Evolutionary conservation across 2,329 filamentous ascomycete species (phyloP).

Genomic region (Purpureocillium lavendulum): DNA sequence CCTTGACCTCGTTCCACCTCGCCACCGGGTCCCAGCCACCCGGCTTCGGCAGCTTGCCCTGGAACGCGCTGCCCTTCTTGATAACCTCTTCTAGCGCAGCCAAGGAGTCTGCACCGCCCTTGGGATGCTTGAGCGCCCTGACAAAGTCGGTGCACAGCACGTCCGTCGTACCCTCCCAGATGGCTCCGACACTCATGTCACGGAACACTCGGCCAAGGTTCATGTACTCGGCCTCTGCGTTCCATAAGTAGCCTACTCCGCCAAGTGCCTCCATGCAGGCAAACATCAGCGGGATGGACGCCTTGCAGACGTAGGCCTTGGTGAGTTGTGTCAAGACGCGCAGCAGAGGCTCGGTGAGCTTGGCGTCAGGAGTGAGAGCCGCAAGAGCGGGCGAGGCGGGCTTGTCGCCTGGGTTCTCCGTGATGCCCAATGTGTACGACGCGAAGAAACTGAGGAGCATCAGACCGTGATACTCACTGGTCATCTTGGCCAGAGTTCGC

Average conservation of each 20-base stretch:
- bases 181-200: constrained; percentile 54
- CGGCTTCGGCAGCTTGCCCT: constrained; percentile 14
- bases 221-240: constrained; percentile 52
- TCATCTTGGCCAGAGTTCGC: constrained; percentile 46
- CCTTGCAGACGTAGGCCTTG: constrained; percentile 50
- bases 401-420: constrained; percentile 31
- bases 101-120: constrained; percentile 24
- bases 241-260: constrained; percentile 58
- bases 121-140: constrained; percentile 36
- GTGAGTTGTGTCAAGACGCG: constrained; percentile 50
- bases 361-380: constrained; percentile 22
- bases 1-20: constrained; percentile 32
- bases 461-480: constrained; percentile 45
- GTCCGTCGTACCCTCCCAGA: constrained; percentile 69
- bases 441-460: constrained; percentile 49
- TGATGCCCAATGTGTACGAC: constrained; percentile 43
- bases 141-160: constrained; percentile 51
- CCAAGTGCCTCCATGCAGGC: constrained; percentile 57
- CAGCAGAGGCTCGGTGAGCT: constrained; percentile 35
- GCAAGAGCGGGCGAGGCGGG: constrained; percentile 12
- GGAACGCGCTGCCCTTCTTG: constrained; percentile 11
- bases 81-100: constrained; percentile 36
- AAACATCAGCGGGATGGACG: constrained; percentile 39
- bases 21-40: constrained; percentile 19
- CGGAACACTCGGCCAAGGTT: constrained; percentile 60